These are phyloP conservation scores for Marchantia polymorpha DNA, from an alignment of 225 moss, liverwort and hornwort species.

Conservation along the genomic window DNA sequence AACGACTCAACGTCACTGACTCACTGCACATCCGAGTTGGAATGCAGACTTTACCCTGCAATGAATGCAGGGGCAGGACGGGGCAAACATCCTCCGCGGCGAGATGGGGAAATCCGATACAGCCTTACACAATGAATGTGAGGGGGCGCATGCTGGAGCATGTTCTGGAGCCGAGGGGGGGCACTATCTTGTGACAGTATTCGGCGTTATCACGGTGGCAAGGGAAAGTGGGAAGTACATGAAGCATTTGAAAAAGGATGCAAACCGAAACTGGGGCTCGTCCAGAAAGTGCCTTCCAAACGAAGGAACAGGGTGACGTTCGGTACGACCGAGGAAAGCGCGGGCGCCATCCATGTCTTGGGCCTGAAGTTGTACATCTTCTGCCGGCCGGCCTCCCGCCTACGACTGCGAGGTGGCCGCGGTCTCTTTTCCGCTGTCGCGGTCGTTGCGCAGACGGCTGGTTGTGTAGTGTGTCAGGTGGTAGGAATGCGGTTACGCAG, in stretches of 20 bases:
- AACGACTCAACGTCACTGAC: no score
- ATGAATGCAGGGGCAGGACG: not conserved
- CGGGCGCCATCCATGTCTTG: not conserved
- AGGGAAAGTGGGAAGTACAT: not conserved
- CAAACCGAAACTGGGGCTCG: not conserved
- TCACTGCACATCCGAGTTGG: no score
- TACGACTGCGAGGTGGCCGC: not conserved
- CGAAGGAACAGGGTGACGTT: not conserved
- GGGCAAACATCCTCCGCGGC: not conserved
- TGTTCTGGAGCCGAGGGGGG: not conserved
- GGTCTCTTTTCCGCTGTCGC: not conserved
- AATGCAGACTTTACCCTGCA: no score
- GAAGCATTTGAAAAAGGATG: not conserved
- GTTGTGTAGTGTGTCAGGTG: not conserved
- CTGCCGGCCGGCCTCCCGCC: not conserved
- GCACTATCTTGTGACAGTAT: not conserved
- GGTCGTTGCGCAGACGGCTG: not conserved
- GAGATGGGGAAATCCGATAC: not conserved
- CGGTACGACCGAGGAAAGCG: not conserved
- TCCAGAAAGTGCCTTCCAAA: not conserved
- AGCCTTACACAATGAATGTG: not conserved
- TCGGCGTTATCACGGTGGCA: not conserved
- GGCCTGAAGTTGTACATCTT: not conserved
- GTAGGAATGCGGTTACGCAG: not conserved
- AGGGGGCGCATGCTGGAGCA: not conserved